These are phyloP conservation scores for Zymoseptoria pseudotritici DNA, from an alignment of 2,329 filamentous ascomycete species.

Conservation along the genomic window DNA sequence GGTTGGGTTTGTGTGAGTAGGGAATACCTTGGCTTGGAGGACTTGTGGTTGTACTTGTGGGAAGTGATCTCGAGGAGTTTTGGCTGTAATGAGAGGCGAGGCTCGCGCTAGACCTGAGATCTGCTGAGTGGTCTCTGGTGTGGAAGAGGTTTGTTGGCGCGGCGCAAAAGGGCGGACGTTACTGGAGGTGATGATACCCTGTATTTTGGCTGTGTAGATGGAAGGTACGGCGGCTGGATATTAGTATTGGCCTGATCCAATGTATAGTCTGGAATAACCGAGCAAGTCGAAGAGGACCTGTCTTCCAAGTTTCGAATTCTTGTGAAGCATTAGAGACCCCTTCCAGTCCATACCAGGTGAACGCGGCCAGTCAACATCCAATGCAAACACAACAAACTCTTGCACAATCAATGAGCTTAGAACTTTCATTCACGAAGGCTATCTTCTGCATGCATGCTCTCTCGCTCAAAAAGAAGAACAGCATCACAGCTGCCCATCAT, in stretches of 20 bases:
- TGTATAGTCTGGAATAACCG: background rate
- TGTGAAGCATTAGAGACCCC: no score
- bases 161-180: background rate
- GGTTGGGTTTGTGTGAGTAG: background rate
- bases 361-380: background rate
- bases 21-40: background rate
- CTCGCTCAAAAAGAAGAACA: constrained; percentile 3
- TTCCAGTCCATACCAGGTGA: no score
- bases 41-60: background rate
- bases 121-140: no score
- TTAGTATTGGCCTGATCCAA: background rate
- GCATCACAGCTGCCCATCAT: constrained; percentile 4
- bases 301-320: background rate
- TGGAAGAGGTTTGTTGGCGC: background rate
- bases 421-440: constrained; percentile 11
- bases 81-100: background rate
- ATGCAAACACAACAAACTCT: background rate
- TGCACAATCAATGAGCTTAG: constrained; percentile 4
- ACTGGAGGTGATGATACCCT: background rate
- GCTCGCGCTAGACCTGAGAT: background rate
- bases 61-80: background rate
- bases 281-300: background rate
- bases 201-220: background rate
- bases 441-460: constrained; percentile 4
- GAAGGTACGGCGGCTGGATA: background rate